Evolutionary conservation across 1,139 yeast species (phyloP), one percentile per base, ranked within the genome.

Genomic region (Debaryomycetaceae sp.): DNA sequence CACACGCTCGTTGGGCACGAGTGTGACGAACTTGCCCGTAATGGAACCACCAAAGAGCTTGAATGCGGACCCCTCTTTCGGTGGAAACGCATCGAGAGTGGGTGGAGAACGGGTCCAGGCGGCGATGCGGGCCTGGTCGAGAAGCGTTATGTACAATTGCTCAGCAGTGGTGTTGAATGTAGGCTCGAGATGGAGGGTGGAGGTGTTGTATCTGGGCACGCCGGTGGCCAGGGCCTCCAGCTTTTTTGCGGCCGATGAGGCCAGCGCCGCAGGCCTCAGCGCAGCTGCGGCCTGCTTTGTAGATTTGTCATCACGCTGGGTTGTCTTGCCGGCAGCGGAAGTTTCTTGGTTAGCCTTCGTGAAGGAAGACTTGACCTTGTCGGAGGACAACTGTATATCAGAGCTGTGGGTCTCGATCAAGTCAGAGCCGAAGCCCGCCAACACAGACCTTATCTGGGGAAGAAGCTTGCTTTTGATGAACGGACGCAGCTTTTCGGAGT

Each of bases 81-180:
- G 82, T 34, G 80, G 76, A 46, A 62, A 62, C 37, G 64, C 59
- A 22, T 68, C 78, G 48, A 88, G 77, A 24, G 69, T 67, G 6
- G 95, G 89, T 34, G 80, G 72, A 0, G 96, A 82, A 48, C 97
- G 81, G 1, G 96, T 76, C 98, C 98, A 93, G 1, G 95, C 95
- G 7, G 84, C 80, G 14, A 93, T 84, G 54, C 96, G 76, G 42
- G 81, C 80, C 36, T 84, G 86, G 53, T 87, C 90, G 40, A 87
- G 63, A 41, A 93, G 76, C 0, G 97, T 87, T 41, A 78, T 69
- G 65, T 83, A 93, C 38, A 95, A 67, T 60, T 89, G 95, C 48
- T 84, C 87, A 0, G 97, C 96, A 5, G 95, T 78, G 11, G 97
- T 90, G 62, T 85, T 85, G 76, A 93, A 93, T 1, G 78, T 73